These are phyloP conservation scores for Canavalia gladiata DNA, from an alignment of 306 rosid species.

Conservation along the genomic window DNA sequence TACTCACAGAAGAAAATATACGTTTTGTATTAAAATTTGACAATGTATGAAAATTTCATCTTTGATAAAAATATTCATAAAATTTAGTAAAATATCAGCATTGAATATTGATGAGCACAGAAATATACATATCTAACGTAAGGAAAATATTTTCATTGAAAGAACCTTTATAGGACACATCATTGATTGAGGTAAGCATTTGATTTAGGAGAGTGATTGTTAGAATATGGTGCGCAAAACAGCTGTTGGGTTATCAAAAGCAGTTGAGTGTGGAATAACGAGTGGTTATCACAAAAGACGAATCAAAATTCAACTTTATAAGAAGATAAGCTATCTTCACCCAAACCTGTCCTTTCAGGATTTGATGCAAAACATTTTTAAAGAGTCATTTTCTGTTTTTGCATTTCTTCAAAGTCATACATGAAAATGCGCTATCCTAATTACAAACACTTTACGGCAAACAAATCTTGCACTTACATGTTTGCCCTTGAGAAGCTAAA, in stretches of 20 bases:
- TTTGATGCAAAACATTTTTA: constrained; percentile 4
- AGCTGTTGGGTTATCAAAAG: constrained; percentile 15
- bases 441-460: constrained; percentile 7
- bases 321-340: constrained; percentile 35
- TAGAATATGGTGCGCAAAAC: not conserved
- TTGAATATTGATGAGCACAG: not conserved
- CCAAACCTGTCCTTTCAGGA: constrained; percentile 31
- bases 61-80: not conserved
- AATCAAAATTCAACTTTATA: constrained; percentile 39
- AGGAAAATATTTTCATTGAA: not conserved
- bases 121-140: not conserved
- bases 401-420: constrained; percentile 28
- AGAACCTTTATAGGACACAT: not conserved
- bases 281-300: constrained; percentile 38
- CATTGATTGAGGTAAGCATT: not conserved
- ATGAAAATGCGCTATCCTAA: not conserved
- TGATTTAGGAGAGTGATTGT: not conserved
- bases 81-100: not conserved
- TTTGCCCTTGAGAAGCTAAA: constrained; percentile 4
- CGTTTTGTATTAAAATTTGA: not conserved
- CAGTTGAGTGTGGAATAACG: constrained; percentile 19
- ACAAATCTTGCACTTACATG: not conserved
- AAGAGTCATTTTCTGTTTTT: constrained; percentile 17
- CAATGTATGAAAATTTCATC: too few relatives aligned
- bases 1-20: not conserved